A percentile compares a stretch with the other conserved stretches of the same genome.
phyloP scores from a whole-genome alignment of 2,329 filamentous ascomycete species.

The Penicillium sp. region DNA sequence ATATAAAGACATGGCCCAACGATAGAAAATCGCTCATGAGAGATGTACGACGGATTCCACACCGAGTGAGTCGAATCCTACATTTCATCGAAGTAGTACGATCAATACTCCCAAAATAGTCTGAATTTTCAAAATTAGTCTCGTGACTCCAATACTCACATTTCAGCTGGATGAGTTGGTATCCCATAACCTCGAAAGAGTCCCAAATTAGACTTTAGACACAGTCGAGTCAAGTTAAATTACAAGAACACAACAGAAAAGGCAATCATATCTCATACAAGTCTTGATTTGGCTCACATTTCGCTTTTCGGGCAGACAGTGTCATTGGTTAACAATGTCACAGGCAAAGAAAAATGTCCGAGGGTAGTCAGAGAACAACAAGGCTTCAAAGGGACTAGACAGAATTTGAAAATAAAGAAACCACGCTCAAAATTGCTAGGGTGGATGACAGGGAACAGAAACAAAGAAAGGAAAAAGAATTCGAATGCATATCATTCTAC shows the following conservation, averaged over 20 bases:
- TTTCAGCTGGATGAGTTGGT: neutral
- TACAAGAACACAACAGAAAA: neutral
- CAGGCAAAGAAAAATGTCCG: neutral
- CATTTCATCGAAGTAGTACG: neutral
- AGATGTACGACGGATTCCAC: neutral
- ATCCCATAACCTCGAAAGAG: neutral
- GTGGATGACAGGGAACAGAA: slow-evolving; percentile 5
- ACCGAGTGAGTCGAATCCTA: neutral
- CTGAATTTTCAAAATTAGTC: neutral
- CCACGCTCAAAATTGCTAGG: slow-evolving; percentile 13
- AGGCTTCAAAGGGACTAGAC: neutral
- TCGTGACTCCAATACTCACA: neutral
- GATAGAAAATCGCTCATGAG: neutral
- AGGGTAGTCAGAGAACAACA: neutral
- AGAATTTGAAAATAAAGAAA: neutral
- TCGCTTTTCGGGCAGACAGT: neutral
- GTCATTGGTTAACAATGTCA: neutral
- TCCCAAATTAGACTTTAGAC: neutral
- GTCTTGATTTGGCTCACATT: neutral
- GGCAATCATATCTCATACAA: neutral
- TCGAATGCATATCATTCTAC: slow-evolving; percentile 45
- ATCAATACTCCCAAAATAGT: neutral
- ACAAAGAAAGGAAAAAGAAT: neutral
- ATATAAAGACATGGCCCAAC: neutral
- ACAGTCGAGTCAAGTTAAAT: neutral